Base-by-base conservation (phyloP, 495 filamentous ascomycete genomes). In the Penicillium coprophilum region DNA sequence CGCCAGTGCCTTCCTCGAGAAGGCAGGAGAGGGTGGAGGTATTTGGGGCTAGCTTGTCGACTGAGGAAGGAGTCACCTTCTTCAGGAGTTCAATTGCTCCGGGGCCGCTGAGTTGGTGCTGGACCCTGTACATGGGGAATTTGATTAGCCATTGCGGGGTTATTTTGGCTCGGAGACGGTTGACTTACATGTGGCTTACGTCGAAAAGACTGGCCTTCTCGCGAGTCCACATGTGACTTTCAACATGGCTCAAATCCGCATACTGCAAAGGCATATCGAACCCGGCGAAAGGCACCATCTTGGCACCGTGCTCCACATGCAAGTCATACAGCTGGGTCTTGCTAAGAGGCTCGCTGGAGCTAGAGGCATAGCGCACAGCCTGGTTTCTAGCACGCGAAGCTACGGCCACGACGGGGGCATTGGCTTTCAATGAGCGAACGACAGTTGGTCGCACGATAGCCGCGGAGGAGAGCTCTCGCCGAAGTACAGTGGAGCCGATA, bases 231-330 rank as follows among this genome's bases (percentile, higher is more conserved):
- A 83, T 75, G 75, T 98, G 94, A 59, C 89, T 93, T 46, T 88
- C 85, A 48, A 80, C 79, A 60, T 96, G 83, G 65, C 83, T 82
- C 56, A 90, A 78, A 58, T 86, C 85, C 23, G 77, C 66, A 74
- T 97, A 98, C 61, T 92, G 87, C 24, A 98, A 83, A 17, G 94
- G 95, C 94, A 98, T 97, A 50, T 80, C 78, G 76, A 85, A 97
- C 58, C 92, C 92, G 53, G 88, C 93, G 68, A 96, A 98, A n/a
- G 90, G 90, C 52, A 97, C 92, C 86, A 98, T 96, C 74, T 95
- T 96, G 40, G 81, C 94, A 60, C 90, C 91, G 67, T 89, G 74
- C 31, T 76, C 72, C 50, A 91, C 59, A 70, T 98, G 93, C 23
- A 97, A 76, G 63, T 92, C 85, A 75, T 95, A 87, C 39, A 98